Evolutionary conservation across 306 rosid species (phyloP).

Genomic region (Mimosa bimucronata): DNA sequence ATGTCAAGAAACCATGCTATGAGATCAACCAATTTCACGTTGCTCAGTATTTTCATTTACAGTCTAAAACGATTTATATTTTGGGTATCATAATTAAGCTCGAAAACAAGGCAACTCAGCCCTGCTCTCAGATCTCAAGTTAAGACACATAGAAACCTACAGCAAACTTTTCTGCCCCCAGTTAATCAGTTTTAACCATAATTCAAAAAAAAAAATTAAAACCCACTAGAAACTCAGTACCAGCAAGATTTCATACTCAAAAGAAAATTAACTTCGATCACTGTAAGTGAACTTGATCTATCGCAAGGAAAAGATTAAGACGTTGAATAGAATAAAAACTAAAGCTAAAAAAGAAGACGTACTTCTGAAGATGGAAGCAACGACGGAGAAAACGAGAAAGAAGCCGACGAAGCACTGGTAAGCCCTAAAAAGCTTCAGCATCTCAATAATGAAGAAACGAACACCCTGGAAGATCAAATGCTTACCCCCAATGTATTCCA

Average conservation of each 20-base stretch:
- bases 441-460: constrained; percentile 34
- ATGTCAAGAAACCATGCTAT: neutral
- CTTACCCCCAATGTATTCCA: neutral
- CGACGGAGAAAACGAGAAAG: constrained; percentile 35
- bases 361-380: constrained; percentile 42
- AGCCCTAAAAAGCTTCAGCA: constrained; percentile 55
- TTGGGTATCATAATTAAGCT: constrained; percentile 33
- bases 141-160: neutral
- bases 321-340: constrained; percentile 14
- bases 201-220: neutral
- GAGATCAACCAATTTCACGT: constrained; percentile 29
- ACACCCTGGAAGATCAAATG: constrained; percentile 37
- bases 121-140: constrained; percentile 10
- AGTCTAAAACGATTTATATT: constrained; percentile 30
- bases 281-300: constrained; percentile 10
- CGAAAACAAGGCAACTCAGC: constrained; percentile 9
- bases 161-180: neutral
- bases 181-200: neutral
- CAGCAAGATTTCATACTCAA: neutral
- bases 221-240: neutral
- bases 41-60: constrained; percentile 29
- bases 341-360: neutral
- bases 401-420: constrained; percentile 38
- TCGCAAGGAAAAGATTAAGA: neutral
- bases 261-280: neutral